Evolutionary conservation across 768 basidiomycete genomes (phyloP).

Genomic region (Calocybe gangraenosa): DNA sequence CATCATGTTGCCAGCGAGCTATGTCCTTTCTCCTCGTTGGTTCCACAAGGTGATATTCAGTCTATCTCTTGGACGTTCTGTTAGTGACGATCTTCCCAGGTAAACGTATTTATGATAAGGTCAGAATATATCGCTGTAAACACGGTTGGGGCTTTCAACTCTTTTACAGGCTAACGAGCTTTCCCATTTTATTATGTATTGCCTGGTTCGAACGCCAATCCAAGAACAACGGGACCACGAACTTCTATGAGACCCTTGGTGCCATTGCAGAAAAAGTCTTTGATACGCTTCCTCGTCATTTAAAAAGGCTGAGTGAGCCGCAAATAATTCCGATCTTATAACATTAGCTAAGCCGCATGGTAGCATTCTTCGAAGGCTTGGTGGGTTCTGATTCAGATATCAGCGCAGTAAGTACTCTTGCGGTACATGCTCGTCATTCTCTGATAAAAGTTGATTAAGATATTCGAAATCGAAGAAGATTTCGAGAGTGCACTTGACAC

Average conservation of each 20-base stretch:
- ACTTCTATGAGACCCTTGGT: constrained; percentile 69
- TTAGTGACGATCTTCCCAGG: constrained; percentile 34
- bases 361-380: constrained; percentile 78
- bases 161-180: constrained; percentile 61
- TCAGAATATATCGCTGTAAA: constrained; percentile 18
- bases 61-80: too few species aligned
- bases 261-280: constrained; percentile 64
- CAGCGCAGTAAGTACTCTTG: constrained; percentile 50
- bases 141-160: constrained; percentile 1
- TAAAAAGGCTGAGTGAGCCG: constrained; percentile 69
- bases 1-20: constrained; percentile 84
- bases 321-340: neutral
- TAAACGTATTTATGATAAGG: constrained; percentile 89
- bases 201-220: constrained; percentile 85
- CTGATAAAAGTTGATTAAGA: constrained; percentile 30
- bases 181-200: constrained; percentile 78
- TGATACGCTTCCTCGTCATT: constrained; percentile 69
- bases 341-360: neutral
- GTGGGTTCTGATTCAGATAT: constrained; percentile 73
- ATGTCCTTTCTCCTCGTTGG: constrained; percentile 88
- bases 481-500: constrained; percentile 56
- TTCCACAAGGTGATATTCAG: constrained; percentile 81
- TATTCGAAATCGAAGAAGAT: constrained; percentile 78
- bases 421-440: neutral
- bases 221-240: constrained; percentile 58